A percentile compares a stretch with the other conserved stretches of the same genome.
Conservation (phyloP, 2,329 filamentous ascomycete species). For the Penicillium freii region DNA sequence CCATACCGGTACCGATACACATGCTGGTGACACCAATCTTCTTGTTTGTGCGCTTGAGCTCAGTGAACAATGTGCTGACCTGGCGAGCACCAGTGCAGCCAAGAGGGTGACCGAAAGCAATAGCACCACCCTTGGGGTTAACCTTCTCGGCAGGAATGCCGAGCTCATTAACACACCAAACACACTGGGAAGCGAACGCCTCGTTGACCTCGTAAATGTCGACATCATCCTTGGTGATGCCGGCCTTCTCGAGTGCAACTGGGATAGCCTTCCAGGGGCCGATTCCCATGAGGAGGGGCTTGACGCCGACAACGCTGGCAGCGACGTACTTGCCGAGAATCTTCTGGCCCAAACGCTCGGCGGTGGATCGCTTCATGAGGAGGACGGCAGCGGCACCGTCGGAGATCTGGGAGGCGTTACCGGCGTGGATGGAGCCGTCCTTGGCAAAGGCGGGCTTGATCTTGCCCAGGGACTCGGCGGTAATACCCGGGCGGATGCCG, state of each 20-base stretch:
- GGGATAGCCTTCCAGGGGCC: constrained; percentile 96
- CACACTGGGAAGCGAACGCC: constrained; percentile 91
- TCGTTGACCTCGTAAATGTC: constrained; percentile 99
- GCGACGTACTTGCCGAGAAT: constrained; percentile 92
- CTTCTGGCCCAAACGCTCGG: constrained; percentile 79
- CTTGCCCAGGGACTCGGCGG: constrained; percentile 82
- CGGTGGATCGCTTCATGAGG: constrained; percentile 90
- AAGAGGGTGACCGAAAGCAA: constrained; percentile 92
- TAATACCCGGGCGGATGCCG: constrained; percentile 81
- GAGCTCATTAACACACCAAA: constrained; percentile 90
- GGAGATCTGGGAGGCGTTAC: constrained; percentile 92
- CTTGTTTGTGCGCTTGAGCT: constrained; percentile 79
- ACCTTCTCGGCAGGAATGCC: constrained; percentile 80
- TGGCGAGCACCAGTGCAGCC: constrained; percentile 93
- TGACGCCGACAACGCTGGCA: constrained; percentile 81
- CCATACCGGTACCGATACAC: constrained; percentile 97
- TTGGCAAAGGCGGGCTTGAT: constrained; percentile 88
- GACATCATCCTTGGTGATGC: constrained; percentile 82
- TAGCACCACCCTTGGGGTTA: constrained; percentile 95
- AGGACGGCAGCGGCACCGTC: constrained; percentile 94
- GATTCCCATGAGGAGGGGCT: constrained; percentile 91
- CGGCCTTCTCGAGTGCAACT: constrained; percentile 82
- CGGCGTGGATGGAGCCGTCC: constrained; percentile 90
- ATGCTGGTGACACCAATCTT: constrained; percentile 91
- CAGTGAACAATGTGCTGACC: constrained; percentile 86